phyloP scores from a whole-genome alignment of 2,329 filamentous ascomycete genomes.

The Kalaharituber pfeilii region DNA sequence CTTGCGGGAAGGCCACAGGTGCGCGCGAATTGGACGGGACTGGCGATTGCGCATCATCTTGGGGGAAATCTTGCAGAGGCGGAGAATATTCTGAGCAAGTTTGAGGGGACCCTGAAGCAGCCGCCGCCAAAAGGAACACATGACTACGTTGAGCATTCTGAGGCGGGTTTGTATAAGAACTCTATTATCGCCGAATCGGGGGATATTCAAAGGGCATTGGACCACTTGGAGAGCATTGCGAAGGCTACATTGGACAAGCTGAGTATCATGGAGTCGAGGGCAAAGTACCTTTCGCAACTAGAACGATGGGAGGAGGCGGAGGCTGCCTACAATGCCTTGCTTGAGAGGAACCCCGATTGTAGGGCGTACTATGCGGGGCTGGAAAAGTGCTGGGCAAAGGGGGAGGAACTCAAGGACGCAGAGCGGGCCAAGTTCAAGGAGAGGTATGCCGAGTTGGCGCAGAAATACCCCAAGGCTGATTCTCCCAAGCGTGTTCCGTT shows the following conservation, averaged over 20 bases:
- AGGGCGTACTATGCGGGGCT: constrained; percentile 70
- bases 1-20: constrained; percentile 64
- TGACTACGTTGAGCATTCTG: constrained; percentile 76
- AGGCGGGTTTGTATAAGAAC: constrained; percentile 91
- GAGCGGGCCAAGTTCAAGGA: constrained; percentile 34
- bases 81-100: constrained; percentile 78
- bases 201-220: constrained; percentile 62
- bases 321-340: constrained; percentile 58
- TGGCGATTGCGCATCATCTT: constrained; percentile 84
- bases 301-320: constrained; percentile 62
- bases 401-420: constrained; percentile 43
- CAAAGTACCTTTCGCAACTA: constrained; percentile 65
- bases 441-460: constrained; percentile 65
- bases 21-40: constrained; percentile 91
- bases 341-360: constrained; percentile 79
- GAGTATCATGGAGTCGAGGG: constrained; percentile 68
- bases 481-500: constrained; percentile 71
- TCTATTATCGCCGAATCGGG: constrained; percentile 79
- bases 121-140: constrained; percentile 45
- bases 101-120: constrained; percentile 74
- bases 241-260: constrained; percentile 70
- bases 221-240: constrained; percentile 62
- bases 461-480: constrained; percentile 67
- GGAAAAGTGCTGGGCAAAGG: constrained; percentile 42
- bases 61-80: constrained; percentile 71